Percentiles rank a stretch among this genome's conserved stretches.
These are phyloP conservation scores for Cymodocea nodosa DNA, from an alignment of 116 monocot species.

Conservation along the genomic window DNA sequence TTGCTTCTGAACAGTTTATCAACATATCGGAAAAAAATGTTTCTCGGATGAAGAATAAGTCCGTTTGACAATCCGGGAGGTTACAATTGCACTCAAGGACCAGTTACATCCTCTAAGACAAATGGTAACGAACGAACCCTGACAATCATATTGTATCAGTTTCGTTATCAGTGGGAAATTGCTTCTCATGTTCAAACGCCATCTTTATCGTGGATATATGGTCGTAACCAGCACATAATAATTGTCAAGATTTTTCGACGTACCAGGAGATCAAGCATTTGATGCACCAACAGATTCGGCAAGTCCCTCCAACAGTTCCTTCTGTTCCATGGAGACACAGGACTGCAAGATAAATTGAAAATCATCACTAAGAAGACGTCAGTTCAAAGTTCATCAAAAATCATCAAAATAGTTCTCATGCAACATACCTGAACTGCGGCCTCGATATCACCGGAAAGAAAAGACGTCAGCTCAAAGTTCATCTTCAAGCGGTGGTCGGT, in stretches of 20 bases:
- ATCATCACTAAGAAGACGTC: neutral
- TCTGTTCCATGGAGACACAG: slow-evolving; percentile 78
- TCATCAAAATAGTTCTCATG: slow-evolving; percentile 5
- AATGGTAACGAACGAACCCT: no score
- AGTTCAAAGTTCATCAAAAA: no score
- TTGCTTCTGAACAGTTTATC: no score
- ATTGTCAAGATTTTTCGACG: neutral
- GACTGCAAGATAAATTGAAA: slow-evolving; percentile 30
- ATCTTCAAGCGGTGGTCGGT: slow-evolving; percentile 95
- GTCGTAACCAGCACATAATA: no score
- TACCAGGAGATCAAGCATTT: slow-evolving; percentile 2
- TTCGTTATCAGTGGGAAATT: no score
- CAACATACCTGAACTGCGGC: slow-evolving; percentile 69
- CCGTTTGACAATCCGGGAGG: no score
- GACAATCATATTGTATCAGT: no score
- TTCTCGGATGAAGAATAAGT: no score
- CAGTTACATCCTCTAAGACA: no score
- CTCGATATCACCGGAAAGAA: slow-evolving; percentile 86
- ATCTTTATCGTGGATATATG: neutral
- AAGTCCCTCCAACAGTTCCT: slow-evolving; percentile 46
- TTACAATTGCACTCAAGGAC: no score
- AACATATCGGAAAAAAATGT: no score
- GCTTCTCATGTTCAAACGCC: neutral
- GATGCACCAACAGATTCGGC: slow-evolving; percentile 24
- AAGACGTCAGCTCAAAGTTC: slow-evolving; percentile 93